These are phyloP conservation scores for Pseudocercospora macadamiae DNA, from an alignment of 2,329 filamentous ascomycete species.

Conservation along the genomic window DNA sequence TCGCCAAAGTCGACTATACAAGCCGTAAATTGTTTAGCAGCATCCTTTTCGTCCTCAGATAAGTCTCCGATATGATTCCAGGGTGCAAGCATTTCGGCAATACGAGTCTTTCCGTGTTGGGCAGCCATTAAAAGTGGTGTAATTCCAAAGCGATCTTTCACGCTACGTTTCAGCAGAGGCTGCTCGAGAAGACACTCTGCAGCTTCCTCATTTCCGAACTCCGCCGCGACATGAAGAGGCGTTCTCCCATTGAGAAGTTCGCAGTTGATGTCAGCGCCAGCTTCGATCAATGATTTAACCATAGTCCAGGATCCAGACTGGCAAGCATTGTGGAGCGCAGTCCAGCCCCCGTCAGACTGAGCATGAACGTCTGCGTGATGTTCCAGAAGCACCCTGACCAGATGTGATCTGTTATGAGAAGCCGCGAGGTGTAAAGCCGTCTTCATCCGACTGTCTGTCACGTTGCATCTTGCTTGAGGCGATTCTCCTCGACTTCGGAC, in stretches of 20 bases:
- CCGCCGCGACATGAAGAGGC: constrained; percentile 34
- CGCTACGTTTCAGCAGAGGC: constrained; percentile 36
- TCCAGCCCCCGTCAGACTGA: constrained; percentile 87
- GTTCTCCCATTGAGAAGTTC: constrained; percentile 31
- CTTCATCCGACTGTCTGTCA: constrained; percentile 28
- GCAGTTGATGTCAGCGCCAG: constrained; percentile 32
- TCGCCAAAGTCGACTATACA: constrained; percentile 33
- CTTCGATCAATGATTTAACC: constrained; percentile 28
- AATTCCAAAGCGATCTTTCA: constrained; percentile 49
- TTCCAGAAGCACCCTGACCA: constrained; percentile 81
- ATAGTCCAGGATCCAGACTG: constrained; percentile 19
- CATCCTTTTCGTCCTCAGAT: constrained; percentile 27
- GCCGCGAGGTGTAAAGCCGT: constrained; percentile 30
- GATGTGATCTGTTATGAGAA: constrained; percentile 17
- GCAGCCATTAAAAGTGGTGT: constrained; percentile 49
- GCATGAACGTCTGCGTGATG: constrained; percentile 94
- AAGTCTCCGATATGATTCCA: constrained; percentile 39
- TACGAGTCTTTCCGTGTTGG: constrained; percentile 43
- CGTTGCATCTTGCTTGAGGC: constrained; percentile 23
- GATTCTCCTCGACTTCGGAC: constrained; percentile 23
- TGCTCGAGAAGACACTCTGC: constrained; percentile 27
- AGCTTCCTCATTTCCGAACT: constrained; percentile 31
- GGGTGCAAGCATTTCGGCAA: constrained; percentile 46
- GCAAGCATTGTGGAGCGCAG: constrained; percentile 70
- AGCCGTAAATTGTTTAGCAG: constrained; percentile 26